Evolutionary conservation across 2,329 filamentous ascomycete species (phyloP).

Genomic region (Biscogniauxia marginata): DNA sequence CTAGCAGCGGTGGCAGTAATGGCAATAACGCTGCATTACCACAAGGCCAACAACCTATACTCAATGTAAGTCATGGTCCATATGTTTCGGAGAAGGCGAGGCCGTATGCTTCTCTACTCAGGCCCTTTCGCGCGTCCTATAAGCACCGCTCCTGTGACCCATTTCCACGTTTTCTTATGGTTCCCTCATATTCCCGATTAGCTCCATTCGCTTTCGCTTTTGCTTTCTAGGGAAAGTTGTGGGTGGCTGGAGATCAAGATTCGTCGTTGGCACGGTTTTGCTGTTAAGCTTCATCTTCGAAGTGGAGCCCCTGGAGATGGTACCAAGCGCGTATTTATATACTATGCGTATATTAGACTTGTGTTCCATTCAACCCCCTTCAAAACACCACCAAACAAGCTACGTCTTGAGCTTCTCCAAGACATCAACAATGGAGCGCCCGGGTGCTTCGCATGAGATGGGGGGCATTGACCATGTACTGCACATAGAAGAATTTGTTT

Average conservation of each 20-base stretch:
- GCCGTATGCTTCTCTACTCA: conserved; percentile 1
- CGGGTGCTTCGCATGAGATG: not conserved
- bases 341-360: not conserved
- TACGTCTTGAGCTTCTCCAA: not conserved
- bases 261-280: not conserved
- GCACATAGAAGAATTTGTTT: not conserved
- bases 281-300: not conserved
- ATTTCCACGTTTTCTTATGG: not conserved
- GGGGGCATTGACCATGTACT: not conserved
- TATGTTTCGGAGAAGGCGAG: not conserved
- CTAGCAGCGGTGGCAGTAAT: conserved; percentile 37
- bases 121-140: conserved; percentile 1
- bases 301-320: not conserved
- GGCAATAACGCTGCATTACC: conserved; percentile 56
- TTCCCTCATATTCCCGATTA: not conserved
- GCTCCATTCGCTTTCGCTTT: not conserved
- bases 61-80: conserved; percentile 56
- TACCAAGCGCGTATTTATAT: not conserved
- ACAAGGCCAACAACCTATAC: conserved; percentile 80
- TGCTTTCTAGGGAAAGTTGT: not conserved
- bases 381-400: not conserved
- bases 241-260: not conserved
- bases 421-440: not conserved
- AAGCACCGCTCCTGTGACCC: not conserved
- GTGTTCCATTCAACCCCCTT: not conserved